Percentiles rank a stretch among this genome's conserved stretches.
Evolutionary conservation across 139 green algal genomes (phyloP).

Genomic region (Choricystis sp.): DNA sequence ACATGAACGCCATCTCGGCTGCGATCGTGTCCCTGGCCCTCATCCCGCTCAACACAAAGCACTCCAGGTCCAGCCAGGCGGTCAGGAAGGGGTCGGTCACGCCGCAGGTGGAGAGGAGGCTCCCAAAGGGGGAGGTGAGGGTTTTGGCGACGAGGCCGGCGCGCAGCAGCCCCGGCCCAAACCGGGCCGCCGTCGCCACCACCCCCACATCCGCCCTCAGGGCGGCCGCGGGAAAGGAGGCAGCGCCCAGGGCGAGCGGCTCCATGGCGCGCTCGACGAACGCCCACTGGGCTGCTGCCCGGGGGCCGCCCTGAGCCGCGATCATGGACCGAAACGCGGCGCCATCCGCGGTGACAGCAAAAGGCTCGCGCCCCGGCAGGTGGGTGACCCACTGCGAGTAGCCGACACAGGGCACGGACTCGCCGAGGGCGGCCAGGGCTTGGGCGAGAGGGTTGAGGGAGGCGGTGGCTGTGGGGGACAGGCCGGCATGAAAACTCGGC

Average conservation of each 20-base stretch:
- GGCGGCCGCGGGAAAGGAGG: slow-evolving; percentile 66
- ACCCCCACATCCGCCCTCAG: slow-evolving; percentile 52
- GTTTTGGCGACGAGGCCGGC: slow-evolving; percentile 22
- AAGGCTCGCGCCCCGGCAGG: slow-evolving; percentile 57
- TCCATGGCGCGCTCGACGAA: slow-evolving; percentile 58
- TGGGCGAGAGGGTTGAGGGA: slow-evolving; percentile 64
- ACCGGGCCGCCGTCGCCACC: slow-evolving; percentile 53
- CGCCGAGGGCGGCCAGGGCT: slow-evolving; percentile 60
- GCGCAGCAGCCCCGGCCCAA: slow-evolving; percentile 43
- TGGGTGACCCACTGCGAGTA: slow-evolving; percentile 94
- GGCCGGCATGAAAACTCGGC: slow-evolving; percentile 62
- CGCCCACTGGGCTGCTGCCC: slow-evolving; percentile 32
- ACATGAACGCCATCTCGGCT: slow-evolving; percentile 90
- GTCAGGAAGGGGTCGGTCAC: slow-evolving; percentile 70
- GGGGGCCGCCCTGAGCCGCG: slow-evolving; percentile 17
- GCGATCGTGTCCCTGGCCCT: slow-evolving; percentile 81
- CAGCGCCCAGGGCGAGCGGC: slow-evolving; percentile 58
- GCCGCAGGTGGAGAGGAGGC: slow-evolving; percentile 26
- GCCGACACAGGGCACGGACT: slow-evolving; percentile 54
- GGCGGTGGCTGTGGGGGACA: slow-evolving; percentile 15
- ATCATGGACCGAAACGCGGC: slow-evolving; percentile 44
- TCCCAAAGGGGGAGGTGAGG: slow-evolving; percentile 69
- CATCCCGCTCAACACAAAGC: slow-evolving; percentile 85
- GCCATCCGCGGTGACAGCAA: slow-evolving; percentile 4
- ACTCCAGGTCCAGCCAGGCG: slow-evolving; percentile 91